Percentiles rank a stretch among this genome's conserved stretches.
These are phyloP conservation scores for Hypholoma fasciculare DNA, from an alignment of 768 basidiomycete species.

Conservation along the genomic window DNA sequence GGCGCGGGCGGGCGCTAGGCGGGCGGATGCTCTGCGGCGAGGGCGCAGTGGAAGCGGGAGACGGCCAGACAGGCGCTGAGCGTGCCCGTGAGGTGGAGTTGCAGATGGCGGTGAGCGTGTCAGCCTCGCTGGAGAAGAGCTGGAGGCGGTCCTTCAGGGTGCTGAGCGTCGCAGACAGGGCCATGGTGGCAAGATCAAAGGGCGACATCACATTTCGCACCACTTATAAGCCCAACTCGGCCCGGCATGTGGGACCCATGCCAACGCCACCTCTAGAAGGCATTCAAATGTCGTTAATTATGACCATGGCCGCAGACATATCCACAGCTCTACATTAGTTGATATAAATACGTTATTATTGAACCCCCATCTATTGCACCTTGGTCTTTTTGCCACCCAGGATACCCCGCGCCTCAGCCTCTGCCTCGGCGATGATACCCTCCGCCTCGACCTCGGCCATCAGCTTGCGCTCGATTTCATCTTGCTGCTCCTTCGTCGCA, in stretches of 20 bases:
- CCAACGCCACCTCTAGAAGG: no score
- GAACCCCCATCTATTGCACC: constrained; percentile 19
- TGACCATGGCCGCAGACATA: no score
- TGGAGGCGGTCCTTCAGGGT: constrained; percentile 1
- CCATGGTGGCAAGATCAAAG: neutral
- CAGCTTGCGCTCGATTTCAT: constrained; percentile 58
- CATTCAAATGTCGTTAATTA: no score
- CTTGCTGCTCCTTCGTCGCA: constrained; percentile 52
- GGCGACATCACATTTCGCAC: no score
- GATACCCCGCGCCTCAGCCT: constrained; percentile 34
- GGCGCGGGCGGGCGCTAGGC: constrained; percentile 12
- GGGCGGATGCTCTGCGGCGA: neutral
- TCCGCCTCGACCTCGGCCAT: constrained; percentile 73
- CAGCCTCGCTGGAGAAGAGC: neutral
- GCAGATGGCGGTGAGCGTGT: constrained; percentile 1
- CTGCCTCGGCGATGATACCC: constrained; percentile 68
- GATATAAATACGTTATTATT: neutral
- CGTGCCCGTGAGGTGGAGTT: neutral
- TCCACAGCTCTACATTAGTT: no score
- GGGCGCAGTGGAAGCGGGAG: neutral
- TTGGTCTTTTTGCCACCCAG: constrained; percentile 31
- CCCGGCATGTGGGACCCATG: no score
- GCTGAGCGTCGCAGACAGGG: constrained; percentile 1
- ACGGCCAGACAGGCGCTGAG: neutral
- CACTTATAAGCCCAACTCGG: no score